A percentile compares a stretch with the other conserved stretches of the same genome.
Evolutionary conservation across 352 stramenopile species (phyloP).

Genomic region (Globisporangium solare): DNA sequence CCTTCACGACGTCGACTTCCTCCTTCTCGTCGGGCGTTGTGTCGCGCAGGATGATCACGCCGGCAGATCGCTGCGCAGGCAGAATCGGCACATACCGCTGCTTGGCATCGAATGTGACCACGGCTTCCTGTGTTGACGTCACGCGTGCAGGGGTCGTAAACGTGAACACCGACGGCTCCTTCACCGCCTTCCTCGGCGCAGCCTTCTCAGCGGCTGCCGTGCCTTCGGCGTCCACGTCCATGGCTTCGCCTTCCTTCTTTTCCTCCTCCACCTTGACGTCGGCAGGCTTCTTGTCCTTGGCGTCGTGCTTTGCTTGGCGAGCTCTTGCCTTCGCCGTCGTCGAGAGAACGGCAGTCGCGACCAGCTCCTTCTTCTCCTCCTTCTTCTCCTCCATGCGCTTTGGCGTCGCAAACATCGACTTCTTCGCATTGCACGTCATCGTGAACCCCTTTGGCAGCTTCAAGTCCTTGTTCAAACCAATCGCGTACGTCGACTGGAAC

Average conservation of each 20-base stretch:
- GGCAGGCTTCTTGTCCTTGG: conserved; percentile 51
- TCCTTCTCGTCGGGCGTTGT: conserved; percentile 91
- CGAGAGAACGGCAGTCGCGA: conserved; percentile 96
- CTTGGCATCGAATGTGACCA: conserved; percentile 88
- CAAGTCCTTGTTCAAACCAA: conserved; percentile 97
- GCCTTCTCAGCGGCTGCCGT: conserved; percentile 32
- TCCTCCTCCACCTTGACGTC: conserved; percentile 49
- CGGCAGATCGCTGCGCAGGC: conserved; percentile 65
- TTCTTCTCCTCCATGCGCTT: conserved; percentile 99
- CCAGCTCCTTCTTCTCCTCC: conserved; percentile 98
- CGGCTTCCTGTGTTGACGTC: conserved; percentile 88
- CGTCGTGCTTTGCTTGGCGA: conserved; percentile 90
- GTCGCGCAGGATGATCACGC: conserved; percentile 96
- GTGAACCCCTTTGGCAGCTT: conserved; percentile 96
- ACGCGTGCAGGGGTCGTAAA: conserved; percentile 93
- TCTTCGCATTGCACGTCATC: conserved; percentile 92
- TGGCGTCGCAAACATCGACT: conserved; percentile 96
- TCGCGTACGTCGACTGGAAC: conserved; percentile 94
- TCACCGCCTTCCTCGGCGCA: conserved; percentile 54
- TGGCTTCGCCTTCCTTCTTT: conserved; percentile 48
- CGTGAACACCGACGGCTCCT: conserved; percentile 92
- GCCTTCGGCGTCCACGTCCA: conserved; percentile 71
- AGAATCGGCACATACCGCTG: conserved; percentile 91
- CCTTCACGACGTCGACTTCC: conserved; percentile 92
- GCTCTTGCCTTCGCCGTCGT: conserved; percentile 97